Base-by-base conservation (phyloP, 1,139 yeast species). In the Lodderomyces orthopsilosis region DNA sequence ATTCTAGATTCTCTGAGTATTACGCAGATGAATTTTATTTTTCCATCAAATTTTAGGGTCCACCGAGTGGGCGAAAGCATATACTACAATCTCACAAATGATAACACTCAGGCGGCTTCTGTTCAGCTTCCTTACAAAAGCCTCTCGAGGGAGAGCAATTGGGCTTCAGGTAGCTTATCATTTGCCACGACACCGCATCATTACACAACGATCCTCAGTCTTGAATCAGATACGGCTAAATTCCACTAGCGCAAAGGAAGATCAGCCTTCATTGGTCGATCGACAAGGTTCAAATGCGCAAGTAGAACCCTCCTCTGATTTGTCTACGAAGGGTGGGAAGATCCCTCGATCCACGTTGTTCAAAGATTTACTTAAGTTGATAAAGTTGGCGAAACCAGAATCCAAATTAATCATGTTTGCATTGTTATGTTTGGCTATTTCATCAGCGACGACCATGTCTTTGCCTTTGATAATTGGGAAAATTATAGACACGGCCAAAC, bases 401-500 rank as follows among this genome's bases (percentile, higher is more conserved):
- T 54, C 56, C 35, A 59, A 53, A 28, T 45, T 67, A 5, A 46
- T 72, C 19, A 39, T 61, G 7, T 59, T 56, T 35, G 96, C 96
- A 0, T 69, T 90, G 41, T 52, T 73, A 1, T 74, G 89, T 45
- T 71, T 90, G 24, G 65, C 89, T 18, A 75, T 85, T 23, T 67
- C 77, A 1, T 68, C 76, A 1, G 56, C 71, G 1, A 65, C 69
- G 6, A 57, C 72, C 14, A 82, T 91, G 85, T 70, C 85, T 4
- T 69, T 90, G 45, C 97, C 98, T 2, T 78, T 85, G 48, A 75
- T 86, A 18, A 88, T 91, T 37, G 98, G 98, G 34, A 77, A 85
- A 52, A 85, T 73, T 41, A 68, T 73, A 24, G 78, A 73, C 51
- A 62, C 66, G 4, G 43, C 65, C 40, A 55, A 66, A 62, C 73